Evolutionary conservation across 306 rosid genomes (phyloP).

Genomic region (Lupinus albus): DNA sequence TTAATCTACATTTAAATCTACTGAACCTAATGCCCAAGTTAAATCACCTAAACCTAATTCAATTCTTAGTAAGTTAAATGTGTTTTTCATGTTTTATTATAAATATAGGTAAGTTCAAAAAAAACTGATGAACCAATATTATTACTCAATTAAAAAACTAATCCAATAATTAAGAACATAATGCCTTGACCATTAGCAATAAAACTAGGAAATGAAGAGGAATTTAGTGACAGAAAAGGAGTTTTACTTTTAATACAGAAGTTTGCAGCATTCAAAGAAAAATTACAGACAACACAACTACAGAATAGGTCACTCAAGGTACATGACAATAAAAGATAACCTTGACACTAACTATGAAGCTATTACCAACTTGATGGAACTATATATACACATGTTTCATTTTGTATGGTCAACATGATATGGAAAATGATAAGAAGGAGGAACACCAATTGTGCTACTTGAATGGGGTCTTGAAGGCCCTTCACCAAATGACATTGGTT

Average conservation of each 20-base stretch:
- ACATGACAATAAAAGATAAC: slow-evolving; percentile 6
- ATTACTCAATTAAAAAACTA: too few relatives aligned
- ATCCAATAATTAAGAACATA: too few relatives aligned
- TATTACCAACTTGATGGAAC: slow-evolving; percentile 23
- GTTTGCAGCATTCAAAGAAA: not conserved
- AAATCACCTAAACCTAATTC: too few relatives aligned
- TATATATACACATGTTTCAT: slow-evolving; percentile 46
- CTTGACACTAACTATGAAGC: slow-evolving; percentile 3
- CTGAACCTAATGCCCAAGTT: too few relatives aligned
- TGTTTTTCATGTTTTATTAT: too few relatives aligned
- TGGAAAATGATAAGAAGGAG: slow-evolving; percentile 42
- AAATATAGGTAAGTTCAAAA: too few relatives aligned
- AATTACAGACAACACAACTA: not conserved
- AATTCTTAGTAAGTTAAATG: too few relatives aligned
- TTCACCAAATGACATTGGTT: slow-evolving; percentile 38
- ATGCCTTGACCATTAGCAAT: not conserved
- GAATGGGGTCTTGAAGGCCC: slow-evolving; percentile 40
- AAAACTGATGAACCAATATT: too few relatives aligned
- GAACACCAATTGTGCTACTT: slow-evolving; percentile 31
- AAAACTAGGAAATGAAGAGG: not conserved
- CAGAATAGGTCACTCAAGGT: not conserved
- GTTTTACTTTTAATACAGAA: not conserved
- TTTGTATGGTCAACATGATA: slow-evolving; percentile 46
- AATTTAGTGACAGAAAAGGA: not conserved
- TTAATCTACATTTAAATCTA: too few relatives aligned